phyloP scores from a whole-genome alignment of 768 basidiomycete genomes.

The Peribolospora baueri region DNA sequence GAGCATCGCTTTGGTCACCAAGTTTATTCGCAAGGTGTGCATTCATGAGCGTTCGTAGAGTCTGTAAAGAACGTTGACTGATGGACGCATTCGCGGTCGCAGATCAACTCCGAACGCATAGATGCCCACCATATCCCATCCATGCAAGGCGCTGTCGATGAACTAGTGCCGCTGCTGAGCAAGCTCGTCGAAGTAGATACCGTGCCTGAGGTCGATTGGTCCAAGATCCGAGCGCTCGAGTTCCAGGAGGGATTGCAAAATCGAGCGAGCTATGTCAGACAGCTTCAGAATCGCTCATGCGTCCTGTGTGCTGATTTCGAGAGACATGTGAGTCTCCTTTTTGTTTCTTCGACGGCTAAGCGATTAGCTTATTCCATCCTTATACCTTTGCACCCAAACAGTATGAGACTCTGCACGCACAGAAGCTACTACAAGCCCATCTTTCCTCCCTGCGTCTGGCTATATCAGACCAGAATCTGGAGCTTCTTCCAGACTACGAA shows the following conservation, averaged over 20 bases:
- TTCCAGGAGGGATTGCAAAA: conserved; percentile 60
- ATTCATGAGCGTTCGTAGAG: no score
- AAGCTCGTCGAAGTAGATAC: conserved; percentile 21
- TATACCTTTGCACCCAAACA: conserved; percentile 17
- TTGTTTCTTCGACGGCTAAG: no score
- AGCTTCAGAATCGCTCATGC: conserved; percentile 18
- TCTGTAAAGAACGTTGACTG: conserved; percentile 2
- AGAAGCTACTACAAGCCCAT: conserved; percentile 45
- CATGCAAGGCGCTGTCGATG: conserved; percentile 33
- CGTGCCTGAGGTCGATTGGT: conserved; percentile 66
- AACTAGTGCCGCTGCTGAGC: conserved; percentile 6
- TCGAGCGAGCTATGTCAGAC: conserved; percentile 28
- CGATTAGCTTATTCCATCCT: conserved; percentile 1
- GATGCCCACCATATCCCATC: conserved; percentile 40
- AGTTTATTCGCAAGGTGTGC: conserved; percentile 41
- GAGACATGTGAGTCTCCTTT: conserved; percentile 38
- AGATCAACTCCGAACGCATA: conserved; percentile 50
- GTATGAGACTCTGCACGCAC: conserved; percentile 53
- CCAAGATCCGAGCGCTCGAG: conserved; percentile 53
- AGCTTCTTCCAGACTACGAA: conserved; percentile 89
- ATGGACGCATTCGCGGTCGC: not conserved
- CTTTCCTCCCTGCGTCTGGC: conserved; percentile 56
- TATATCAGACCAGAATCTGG: conserved; percentile 88
- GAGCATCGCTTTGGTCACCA: conserved; percentile 53
- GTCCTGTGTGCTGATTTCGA: conserved; percentile 29